Base-by-base conservation (phyloP, 768 basidiomycete species). In the Russula ochroleuca region DNA sequence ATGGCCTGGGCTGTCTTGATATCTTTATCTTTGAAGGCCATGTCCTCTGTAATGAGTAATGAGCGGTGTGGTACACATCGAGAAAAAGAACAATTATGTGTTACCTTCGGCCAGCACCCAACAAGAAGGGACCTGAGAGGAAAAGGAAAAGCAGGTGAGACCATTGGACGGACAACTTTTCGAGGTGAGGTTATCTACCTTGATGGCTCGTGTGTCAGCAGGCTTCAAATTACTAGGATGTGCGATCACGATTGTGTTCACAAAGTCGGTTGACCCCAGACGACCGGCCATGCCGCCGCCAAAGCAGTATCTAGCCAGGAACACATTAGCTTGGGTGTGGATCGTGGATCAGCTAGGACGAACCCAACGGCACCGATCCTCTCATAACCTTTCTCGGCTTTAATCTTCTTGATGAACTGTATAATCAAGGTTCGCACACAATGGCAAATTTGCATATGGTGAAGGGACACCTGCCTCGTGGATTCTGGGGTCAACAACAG, bases 331-430 rank as follows among this genome's bases (percentile, higher is more conserved):
- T 21, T 28, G 49, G 35, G 14, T 50, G 8, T 33, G 37, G n/a
- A 33, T 31, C 21, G n/a, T 19, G 15, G 28, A 56, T 37, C 41
- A 41, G 50, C 52, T 47, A 31, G 19, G 7, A 64, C 70, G 11
- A 72, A 81, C 73, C 81, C 82, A 21, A 78, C 74, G 15, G 76
- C 73, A 0, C 79, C 79, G 35, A 82, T 72, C 65, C 72, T 76
- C 50, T 70, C 68, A 55, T 80, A 79, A 23, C 73, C 74, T 53
- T 77, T 73, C 52, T 77, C 73, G 38, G 73, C 70, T 64, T 74
- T 77, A 2, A 82, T 60, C 33, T 63, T 70, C 54, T 72, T 71
- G 31, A 77, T 71, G 70, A 78, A 78, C 77, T 78, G 51, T 13
- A 54, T 35, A 19, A 66, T 40, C 19, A 43, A 37, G 31, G 11